Base-by-base conservation (phyloP, 2,329 filamentous ascomycete genomes). In the Ciborinia camelliae region DNA sequence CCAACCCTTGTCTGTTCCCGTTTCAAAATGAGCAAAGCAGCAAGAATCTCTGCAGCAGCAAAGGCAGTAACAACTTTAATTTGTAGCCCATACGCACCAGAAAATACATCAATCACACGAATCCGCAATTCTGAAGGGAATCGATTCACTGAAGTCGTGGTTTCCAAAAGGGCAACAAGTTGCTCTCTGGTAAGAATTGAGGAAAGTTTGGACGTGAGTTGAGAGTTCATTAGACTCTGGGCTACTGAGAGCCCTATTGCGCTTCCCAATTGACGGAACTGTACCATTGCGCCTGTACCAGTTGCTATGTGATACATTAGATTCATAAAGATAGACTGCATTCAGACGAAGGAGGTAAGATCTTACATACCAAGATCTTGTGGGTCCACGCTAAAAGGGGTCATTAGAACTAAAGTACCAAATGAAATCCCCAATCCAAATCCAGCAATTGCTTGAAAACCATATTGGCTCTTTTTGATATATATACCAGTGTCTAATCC, bases 181-280 rank as follows among this genome's bases (percentile, higher is more conserved):
- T 41, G 47, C 2, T 51, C 32, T 39, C 9, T 18, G 10, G 18
- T 4, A 6, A 41, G 20, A 15, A 43, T 15, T 20, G 30, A 14
- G 26, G 51, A 32, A 30, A 62, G 41, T 20, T 41, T n/a, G 32
- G 32, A 23, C 15, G 35, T 30, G 18, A 28, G 26, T 58, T 62
- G 37, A 28, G 35, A 37, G 7, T 51, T 37, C 51, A 52, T 39
- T 1, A 62, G 23, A n/a, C 48, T 62, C 4, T 32, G 30, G n/a
- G 51, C 48, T 26, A 62, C 41, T 18, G 59, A 37, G 30, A 62
- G 47, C 26, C 59, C 59, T 4, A 62, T 53, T 28, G 59, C 35
- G 9, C 59, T 39, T 10, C 59, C 59, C 8, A 62, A 37, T 12
- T 52, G 51, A n/a, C 59, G 59, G 20, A 53, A 51, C 23, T 62